Percentiles rank a stretch among this genome's conserved stretches.
phyloP scores from a whole-genome alignment of 352 stramenopile species.

The Pythium utonaiense region DNA sequence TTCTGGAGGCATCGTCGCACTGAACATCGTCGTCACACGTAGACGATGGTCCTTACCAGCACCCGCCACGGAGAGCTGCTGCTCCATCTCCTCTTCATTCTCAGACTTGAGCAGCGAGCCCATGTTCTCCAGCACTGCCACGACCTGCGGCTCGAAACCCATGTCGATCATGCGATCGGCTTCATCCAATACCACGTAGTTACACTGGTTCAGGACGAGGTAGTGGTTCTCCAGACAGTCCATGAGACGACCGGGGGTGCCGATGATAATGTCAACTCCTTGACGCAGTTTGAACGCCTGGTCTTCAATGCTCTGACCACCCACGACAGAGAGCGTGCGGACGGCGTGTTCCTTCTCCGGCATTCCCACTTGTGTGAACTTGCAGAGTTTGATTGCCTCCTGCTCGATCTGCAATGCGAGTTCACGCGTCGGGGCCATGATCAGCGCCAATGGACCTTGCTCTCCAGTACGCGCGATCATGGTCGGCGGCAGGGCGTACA shows the following conservation, averaged over 20 bases:
- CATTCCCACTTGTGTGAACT: conserved; percentile 77
- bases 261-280: conserved; percentile 98
- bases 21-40: conserved; percentile 96
- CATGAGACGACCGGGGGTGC: conserved; percentile 97
- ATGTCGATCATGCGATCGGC: conserved; percentile 97
- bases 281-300: conserved; percentile 95
- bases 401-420: conserved; percentile 98
- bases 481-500: conserved; percentile 86
- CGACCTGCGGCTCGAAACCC: conserved; percentile 97
- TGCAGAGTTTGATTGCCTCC: conserved; percentile 91
- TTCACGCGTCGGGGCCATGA: conserved; percentile 99
- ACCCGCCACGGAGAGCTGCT: conserved; percentile 81
- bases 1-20: conserved; percentile 97
- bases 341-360: conserved; percentile 60
- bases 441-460: conserved; percentile 94
- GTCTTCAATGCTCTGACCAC: conserved; percentile 95
- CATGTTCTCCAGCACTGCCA: conserved; percentile 97
- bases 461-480: conserved; percentile 88
- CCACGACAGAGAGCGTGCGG: conserved; percentile 88
- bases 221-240: conserved; percentile 98
- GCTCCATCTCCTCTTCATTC: conserved; percentile 94
- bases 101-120: conserved; percentile 95
- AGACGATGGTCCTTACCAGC: conserved; percentile 63
- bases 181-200: conserved; percentile 99
- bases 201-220: conserved; percentile 98